Percentiles rank a stretch among this genome's conserved stretches.
phyloP scores from a whole-genome alignment of 441 rosid species.

The Geranium incanum region DNA sequence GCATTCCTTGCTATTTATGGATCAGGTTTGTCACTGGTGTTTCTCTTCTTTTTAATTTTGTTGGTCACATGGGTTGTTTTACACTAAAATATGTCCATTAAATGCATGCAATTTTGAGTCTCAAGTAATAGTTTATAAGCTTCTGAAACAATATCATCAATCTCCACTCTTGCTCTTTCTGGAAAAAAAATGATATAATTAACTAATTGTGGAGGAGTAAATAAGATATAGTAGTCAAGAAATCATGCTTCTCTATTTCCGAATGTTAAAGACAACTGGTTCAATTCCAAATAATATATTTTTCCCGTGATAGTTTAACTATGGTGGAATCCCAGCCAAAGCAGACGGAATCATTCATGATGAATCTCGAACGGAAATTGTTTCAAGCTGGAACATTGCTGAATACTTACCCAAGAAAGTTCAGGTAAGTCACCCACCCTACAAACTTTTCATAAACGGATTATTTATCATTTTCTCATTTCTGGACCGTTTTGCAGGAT shows the following conservation, averaged over 20 bases:
- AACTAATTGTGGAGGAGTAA: neutral
- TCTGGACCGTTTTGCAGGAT: constrained; percentile 51
- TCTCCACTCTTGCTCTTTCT: neutral
- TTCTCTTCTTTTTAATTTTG: constrained; percentile 5
- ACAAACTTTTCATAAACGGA: constrained; percentile 10
- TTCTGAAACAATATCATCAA: neutral
- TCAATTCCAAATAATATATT: constrained; percentile 14
- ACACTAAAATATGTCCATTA: neutral
- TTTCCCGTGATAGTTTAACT: constrained; percentile 53
- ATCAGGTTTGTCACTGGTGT: constrained; percentile 53
- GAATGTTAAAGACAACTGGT: neutral
- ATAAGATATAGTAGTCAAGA: neutral
- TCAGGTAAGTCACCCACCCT: constrained; percentile 38
- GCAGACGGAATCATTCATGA: constrained; percentile 37
- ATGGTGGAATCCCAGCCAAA: constrained; percentile 74
- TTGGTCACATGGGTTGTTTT: neutral
- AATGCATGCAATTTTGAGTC: neutral
- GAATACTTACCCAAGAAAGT: constrained; percentile 72
- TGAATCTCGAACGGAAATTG: constrained; percentile 61
- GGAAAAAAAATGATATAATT: neutral
- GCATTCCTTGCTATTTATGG: constrained; percentile 95
- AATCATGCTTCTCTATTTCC: neutral
- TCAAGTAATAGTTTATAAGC: neutral
- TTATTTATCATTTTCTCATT: constrained; percentile 17
- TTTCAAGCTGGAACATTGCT: constrained; percentile 83